These are phyloP conservation scores for Populus hybrid DNA, from an alignment of 441 rosid genomes.

Conservation along the genomic window DNA sequence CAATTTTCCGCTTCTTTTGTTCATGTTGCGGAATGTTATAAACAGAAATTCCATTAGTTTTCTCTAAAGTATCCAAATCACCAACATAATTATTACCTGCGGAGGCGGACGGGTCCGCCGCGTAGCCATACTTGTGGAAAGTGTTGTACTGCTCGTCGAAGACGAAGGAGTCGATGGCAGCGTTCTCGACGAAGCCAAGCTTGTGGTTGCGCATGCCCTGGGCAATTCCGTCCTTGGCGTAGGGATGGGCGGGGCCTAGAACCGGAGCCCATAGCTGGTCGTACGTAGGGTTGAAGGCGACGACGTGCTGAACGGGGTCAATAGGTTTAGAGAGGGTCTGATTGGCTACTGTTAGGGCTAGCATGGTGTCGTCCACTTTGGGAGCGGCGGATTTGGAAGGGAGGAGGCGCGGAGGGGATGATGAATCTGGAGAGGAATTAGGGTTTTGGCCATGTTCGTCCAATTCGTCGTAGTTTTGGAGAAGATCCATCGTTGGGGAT, in stretches of 20 bases:
- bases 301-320: conserved; percentile 76
- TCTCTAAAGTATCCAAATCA: conserved; percentile 60
- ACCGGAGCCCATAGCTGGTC: conserved; percentile 99
- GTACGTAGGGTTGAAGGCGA: conserved; percentile 75
- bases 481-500: conserved; percentile 50
- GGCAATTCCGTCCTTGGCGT: conserved; percentile 90
- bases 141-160: conserved; percentile 97
- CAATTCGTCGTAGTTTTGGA: conserved; percentile 39
- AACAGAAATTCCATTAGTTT: conserved; percentile 76
- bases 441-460: conserved; percentile 23
- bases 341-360: conserved; percentile 69
- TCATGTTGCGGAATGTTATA: conserved; percentile 79
- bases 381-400: conserved; percentile 85
- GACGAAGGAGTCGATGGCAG: conserved; percentile 71
- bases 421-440: conserved; percentile 59
- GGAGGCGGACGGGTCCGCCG: conserved; percentile 72
- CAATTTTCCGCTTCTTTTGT: conserved; percentile 75
- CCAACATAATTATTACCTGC: conserved; percentile 69
- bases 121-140: conserved; percentile 83
- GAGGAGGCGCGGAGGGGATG: conserved; percentile 69
- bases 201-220: conserved; percentile 98
- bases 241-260: conserved; percentile 84
- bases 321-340: conserved; percentile 63
- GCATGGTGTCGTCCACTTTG: conserved; percentile 77
- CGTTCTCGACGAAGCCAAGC: conserved; percentile 94